Conservation (phyloP, 805 yeast genomes). For the Brettanomyces nanus region DNA sequence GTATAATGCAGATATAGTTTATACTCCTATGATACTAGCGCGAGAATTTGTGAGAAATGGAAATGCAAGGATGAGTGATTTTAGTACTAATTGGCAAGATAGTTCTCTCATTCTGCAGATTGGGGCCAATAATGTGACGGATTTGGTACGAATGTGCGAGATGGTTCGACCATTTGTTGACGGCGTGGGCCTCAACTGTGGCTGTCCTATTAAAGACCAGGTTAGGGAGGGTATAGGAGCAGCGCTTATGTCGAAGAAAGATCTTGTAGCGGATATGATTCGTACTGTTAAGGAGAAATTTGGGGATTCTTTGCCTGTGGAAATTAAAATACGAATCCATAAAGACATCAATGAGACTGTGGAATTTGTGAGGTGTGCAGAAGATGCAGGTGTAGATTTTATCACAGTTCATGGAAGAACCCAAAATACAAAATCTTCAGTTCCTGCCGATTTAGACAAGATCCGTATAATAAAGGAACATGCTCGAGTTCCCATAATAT, state of each 20-base stretch:
- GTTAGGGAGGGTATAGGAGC: constrained; percentile 96
- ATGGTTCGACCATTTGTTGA: constrained; percentile 89
- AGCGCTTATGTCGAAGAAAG: constrained; percentile 80
- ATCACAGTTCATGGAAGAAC: constrained; percentile 94
- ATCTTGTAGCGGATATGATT: constrained; percentile 77
- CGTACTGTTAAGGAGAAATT: constrained; percentile 68
- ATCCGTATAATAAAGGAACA: constrained; percentile 54
- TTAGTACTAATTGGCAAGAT: constrained; percentile 69
- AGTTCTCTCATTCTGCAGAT: constrained; percentile 78
- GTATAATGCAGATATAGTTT: constrained; percentile 72
- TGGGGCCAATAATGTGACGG: constrained; percentile 80
- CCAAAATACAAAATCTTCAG: constrained; percentile 72
- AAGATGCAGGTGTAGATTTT: constrained; percentile 85
- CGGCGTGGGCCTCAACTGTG: constrained; percentile 93
- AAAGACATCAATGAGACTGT: constrained; percentile 64
- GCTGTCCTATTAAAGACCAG: constrained; percentile 95
- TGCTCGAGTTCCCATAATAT: constrained; percentile 76
- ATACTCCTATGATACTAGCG: constrained; percentile 95
- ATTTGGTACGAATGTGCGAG: constrained; percentile 72
- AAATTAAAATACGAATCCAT: constrained; percentile 89
- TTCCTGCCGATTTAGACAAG: constrained; percentile 78
- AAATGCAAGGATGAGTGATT: constrained; percentile 76
- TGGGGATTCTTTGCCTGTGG: constrained; percentile 67
- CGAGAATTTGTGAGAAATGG: constrained; percentile 85
- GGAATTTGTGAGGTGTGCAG: constrained; percentile 62